Base-by-base conservation (phyloP, 169 alveolate species). In the Plasmodium chabaudi region DNA sequence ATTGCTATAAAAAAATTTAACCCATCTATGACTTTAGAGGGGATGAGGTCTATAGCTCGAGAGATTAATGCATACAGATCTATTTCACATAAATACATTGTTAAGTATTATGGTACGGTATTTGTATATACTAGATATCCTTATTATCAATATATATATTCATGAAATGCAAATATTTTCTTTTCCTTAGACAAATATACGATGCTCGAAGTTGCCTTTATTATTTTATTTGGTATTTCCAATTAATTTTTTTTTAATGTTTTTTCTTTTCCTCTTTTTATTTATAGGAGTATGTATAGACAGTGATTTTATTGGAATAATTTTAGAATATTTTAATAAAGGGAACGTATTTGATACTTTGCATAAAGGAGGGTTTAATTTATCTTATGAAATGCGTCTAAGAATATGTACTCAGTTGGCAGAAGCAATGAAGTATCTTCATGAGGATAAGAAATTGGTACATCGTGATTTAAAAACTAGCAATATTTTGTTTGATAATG, bases 401-500 rank as follows among this genome's bases (percentile, higher is more conserved):
- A 88, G 73, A 12, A 91, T 94, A 72, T 72, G 93, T 46, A 77
- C 70, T 57, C 96, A 94, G 72, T 92, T 94, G 27, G 84, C 86
- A 46, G 87, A 72, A n/a, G 97, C 93, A 25, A 92, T 93, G 42
- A 69, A 92, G 21, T 93, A 79, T 70, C 70, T 94, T 69, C 97
- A 94, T 61, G 57, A 71, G 49, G 88, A 87, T 53, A 92, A 92
- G 53, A 72, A 88, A 44, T 87, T 94, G 61, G 91, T 94, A 25
- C 97, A 94, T 84, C 56, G 97, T 27, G 97, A 94, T 82, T 88
- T 94, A 12, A 94, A 94, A 70, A 94, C 97, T 13, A 94, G 96
- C 9, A 94, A 94, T 87, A 72, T 94, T 10, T 89, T 94, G 55
- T 75, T 94, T 9, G 95, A 94, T 47, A 72, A 69, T 13, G 64